A percentile compares a stretch with the other conserved stretches of the same genome.
phyloP scores from a whole-genome alignment of 176 grass and related monocot genomes.

The Panicum miliaceum region DNA sequence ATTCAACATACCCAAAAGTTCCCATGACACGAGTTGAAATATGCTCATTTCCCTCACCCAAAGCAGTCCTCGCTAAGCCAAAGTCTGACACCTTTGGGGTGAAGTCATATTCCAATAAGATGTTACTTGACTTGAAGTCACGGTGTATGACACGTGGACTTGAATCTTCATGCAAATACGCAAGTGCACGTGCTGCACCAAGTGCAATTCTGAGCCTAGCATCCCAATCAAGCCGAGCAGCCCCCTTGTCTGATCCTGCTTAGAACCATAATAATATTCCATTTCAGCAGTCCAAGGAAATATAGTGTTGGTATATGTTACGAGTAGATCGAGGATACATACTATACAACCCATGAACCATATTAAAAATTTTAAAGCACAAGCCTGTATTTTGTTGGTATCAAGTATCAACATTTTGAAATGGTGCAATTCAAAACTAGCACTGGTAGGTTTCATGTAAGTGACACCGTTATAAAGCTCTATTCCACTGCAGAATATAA shows the following conservation, averaged over 20 bases:
- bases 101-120: conserved; percentile 90
- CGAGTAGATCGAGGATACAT: conserved; percentile 28
- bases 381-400: not conserved
- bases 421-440: conserved; percentile 25
- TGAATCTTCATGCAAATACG: conserved; percentile 98
- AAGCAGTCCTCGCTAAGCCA: conserved; percentile 79
- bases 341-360: not conserved
- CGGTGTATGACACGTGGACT: conserved; percentile 98
- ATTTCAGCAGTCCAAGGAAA: conserved; percentile 14
- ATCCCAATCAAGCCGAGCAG: conserved; percentile 74
- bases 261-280: conserved; percentile 18
- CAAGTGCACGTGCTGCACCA: conserved; percentile 84
- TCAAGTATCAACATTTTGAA: conserved; percentile 13
- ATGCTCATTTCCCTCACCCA: conserved; percentile 81
- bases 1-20: conserved; percentile 86
- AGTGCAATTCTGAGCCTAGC: conserved; percentile 91
- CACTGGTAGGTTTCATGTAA: conserved; percentile 1
- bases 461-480: conserved; percentile 1
- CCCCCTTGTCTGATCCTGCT: conserved; percentile 73
- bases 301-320: conserved; percentile 24
- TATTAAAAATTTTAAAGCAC: conserved; percentile 21
- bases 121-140: conserved; percentile 99
- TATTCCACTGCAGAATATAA: not conserved
- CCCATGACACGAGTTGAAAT: conserved; percentile 99
- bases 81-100: conserved; percentile 97